Percentiles rank a stretch among this genome's conserved stretches.
These are phyloP conservation scores for Symbiodinium pilosum DNA, from an alignment of 73 alveolate species.

Conservation along the genomic window DNA sequence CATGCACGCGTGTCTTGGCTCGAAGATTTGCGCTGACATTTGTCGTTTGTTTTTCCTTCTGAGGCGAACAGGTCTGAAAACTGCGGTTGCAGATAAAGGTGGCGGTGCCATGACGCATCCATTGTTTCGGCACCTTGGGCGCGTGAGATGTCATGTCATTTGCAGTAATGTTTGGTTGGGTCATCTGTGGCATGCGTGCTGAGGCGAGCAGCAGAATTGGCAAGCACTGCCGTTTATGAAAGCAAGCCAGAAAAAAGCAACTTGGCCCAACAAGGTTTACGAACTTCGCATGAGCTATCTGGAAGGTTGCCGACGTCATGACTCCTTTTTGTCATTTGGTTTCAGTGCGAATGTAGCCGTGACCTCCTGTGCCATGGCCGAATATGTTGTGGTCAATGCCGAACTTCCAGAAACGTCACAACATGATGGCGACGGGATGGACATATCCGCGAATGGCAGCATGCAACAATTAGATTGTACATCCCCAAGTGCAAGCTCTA, in stretches of 20 bases:
- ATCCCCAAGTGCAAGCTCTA: background rate
- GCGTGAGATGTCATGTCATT: background rate
- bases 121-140: background rate
- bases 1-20: too few relatives aligned
- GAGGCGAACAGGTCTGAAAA: background rate
- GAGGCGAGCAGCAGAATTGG: constrained; percentile 69
- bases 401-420: background rate
- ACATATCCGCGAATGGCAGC: background rate
- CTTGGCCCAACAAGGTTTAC: too few relatives aligned
- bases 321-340: background rate
- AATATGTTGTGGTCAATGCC: background rate
- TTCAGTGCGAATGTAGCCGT: background rate
- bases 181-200: background rate
- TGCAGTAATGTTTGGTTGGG: background rate
- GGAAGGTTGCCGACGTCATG: background rate
- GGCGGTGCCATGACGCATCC: background rate
- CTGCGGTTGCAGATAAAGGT: background rate
- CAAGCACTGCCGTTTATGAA: constrained; percentile 35
- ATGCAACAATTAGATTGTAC: background rate
- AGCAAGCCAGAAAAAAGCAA: constrained; percentile 35
- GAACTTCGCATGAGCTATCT: background rate
- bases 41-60: background rate
- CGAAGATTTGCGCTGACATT: too few relatives aligned
- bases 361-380: background rate
- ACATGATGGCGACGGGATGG: background rate